These are phyloP conservation scores for Prorocentrum cordatum DNA, from an alignment of 169 alveolate species.

Conservation along the genomic window DNA sequence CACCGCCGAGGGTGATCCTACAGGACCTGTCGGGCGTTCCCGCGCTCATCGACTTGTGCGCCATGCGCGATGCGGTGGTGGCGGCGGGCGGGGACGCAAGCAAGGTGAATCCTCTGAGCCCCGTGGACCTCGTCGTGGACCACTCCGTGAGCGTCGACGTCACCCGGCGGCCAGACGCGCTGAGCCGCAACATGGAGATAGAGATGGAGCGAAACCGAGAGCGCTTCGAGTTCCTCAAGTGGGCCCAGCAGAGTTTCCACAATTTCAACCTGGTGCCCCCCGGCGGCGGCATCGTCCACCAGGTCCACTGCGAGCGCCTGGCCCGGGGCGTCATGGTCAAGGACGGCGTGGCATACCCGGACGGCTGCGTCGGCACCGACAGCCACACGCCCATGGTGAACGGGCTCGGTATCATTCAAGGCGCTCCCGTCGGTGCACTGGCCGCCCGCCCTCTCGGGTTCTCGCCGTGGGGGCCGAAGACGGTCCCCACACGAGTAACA, in stretches of 20 bases:
- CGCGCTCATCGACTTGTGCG: conserved; percentile 92
- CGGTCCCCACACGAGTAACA: too few relatives aligned
- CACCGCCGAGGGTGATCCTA: conserved; percentile 92
- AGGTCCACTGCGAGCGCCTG: conserved; percentile 84
- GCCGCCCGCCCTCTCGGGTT: too few relatives aligned
- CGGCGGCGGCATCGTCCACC: conserved; percentile 94
- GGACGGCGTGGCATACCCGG: conserved; percentile 79
- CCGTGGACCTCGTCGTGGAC: conserved; percentile 94
- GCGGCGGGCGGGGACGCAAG: conserved; percentile 86
- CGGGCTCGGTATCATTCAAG: conserved; percentile 95
- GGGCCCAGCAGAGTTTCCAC: conserved; percentile 93
- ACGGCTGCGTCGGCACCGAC: conserved; percentile 93
- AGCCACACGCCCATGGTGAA: conserved; percentile 96
- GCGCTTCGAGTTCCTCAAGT: conserved; percentile 89
- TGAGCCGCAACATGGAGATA: conserved; percentile 83
- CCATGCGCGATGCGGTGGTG: conserved; percentile 93
- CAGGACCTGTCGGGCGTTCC: conserved; percentile 97
- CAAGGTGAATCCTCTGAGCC: conserved; percentile 88
- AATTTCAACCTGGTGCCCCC: conserved; percentile 93
- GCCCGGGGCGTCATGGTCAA: conserved; percentile 79
- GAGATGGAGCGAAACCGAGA: conserved; percentile 89
- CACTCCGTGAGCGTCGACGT: conserved; percentile 77
- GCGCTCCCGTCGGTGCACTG: too few relatives aligned
- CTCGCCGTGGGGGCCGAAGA: too few relatives aligned
- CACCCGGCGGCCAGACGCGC: background rate